Conservation (phyloP, 2,329 filamentous ascomycete genomes). For the Fusarium poae region DNA sequence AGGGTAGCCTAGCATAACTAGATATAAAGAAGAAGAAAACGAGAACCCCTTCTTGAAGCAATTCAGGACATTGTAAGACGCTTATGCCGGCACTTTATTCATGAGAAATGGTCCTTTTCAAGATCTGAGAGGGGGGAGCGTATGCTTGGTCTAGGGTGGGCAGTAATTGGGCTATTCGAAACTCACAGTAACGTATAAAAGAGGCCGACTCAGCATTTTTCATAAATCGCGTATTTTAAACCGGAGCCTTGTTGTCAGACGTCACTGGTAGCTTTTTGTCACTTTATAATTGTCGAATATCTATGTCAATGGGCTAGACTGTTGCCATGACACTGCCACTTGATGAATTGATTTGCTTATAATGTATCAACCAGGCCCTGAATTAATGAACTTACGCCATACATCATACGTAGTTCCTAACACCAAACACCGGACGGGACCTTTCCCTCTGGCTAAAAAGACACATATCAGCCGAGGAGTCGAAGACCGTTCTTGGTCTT, state of each 20-base stretch:
- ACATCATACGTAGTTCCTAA: conserved; percentile 29
- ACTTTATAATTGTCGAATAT: background rate
- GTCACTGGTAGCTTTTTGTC: background rate
- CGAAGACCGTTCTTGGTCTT: conserved; percentile 77
- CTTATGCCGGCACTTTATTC: no score
- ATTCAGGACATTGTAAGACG: background rate
- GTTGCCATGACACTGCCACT: background rate
- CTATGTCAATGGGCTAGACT: background rate
- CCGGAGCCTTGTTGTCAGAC: background rate
- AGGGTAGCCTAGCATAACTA: background rate
- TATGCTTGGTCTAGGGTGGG: background rate
- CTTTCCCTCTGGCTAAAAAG: background rate
- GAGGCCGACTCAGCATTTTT: background rate
- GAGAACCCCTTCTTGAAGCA: background rate
- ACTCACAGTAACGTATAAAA: background rate
- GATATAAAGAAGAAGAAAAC: background rate
- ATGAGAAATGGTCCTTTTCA: background rate
- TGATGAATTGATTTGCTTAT: background rate
- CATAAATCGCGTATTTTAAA: background rate
- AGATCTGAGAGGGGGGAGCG: background rate
- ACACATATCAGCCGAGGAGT: conserved; percentile 64
- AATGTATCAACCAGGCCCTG: background rate
- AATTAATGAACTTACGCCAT: conserved; percentile 7
- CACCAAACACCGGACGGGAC: conserved; percentile 37
- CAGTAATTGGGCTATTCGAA: background rate